A percentile compares a stretch with the other conserved stretches of the same genome.
These are phyloP conservation scores for Prunella vulgaris DNA, from an alignment of 257 asterid species.

Conservation along the genomic window DNA sequence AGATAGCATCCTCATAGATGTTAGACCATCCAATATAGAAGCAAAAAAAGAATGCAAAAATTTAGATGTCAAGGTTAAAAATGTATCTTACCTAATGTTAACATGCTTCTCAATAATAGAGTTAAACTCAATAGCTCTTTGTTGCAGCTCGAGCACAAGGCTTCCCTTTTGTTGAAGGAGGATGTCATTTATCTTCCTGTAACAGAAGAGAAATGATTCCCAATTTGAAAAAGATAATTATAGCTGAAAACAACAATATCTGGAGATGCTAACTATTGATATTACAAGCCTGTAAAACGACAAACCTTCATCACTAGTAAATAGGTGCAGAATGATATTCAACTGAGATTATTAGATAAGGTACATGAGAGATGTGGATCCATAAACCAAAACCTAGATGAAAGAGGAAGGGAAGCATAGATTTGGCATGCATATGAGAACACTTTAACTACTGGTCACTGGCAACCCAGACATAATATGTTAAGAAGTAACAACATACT, in stretches of 20 bases:
- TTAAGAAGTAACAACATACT: slow-evolving; percentile 47
- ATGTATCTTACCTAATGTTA: slow-evolving; percentile 59
- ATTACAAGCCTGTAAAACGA: background rate
- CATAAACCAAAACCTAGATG: slow-evolving; percentile 3
- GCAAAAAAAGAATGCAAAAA: slow-evolving; percentile 5
- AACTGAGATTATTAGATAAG: background rate
- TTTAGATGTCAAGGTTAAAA: slow-evolving; percentile 8
- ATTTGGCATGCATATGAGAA: background rate
- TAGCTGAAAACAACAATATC: background rate
- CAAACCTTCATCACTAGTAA: background rate
- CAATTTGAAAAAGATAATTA: slow-evolving; percentile 1
- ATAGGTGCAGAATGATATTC: slow-evolving; percentile 10
- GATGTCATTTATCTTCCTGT: slow-evolving; percentile 72
- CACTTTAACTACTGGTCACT: background rate
- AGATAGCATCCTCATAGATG: slow-evolving; percentile 22
- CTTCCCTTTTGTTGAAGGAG: slow-evolving; percentile 75
- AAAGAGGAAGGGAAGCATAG: background rate
- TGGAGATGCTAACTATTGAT: background rate
- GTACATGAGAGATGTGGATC: slow-evolving; percentile 13
- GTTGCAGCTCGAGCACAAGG: slow-evolving; percentile 93
- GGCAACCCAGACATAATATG: slow-evolving; percentile 10
- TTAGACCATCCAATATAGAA: slow-evolving; percentile 8
- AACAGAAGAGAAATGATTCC: slow-evolving; percentile 20
- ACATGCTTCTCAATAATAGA: slow-evolving; percentile 72
- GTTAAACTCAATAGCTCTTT: slow-evolving; percentile 93